Base-by-base conservation (phyloP, 208 protist genomes). In the Leishmania major region DNA sequence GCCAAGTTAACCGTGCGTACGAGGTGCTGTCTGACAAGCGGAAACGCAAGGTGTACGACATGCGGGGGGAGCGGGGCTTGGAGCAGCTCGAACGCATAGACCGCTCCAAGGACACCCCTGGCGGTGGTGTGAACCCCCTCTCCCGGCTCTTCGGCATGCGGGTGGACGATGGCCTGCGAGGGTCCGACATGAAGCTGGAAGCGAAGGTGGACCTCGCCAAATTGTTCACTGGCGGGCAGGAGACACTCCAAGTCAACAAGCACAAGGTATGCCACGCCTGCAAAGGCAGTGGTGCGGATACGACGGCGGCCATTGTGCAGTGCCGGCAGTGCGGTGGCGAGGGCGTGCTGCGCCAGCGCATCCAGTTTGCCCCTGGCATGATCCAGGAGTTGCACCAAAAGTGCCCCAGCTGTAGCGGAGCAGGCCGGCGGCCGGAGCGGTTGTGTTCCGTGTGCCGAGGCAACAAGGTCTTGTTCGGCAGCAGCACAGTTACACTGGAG, bases 31-130 rank as follows among this genome's bases (percentile, higher is more conserved):
- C 88, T 0, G 93, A 98, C 84, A 93, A 92, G 81, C 89, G 90
- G 62, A 97, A 97, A 81, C 90, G 96, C 0, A 95, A 96, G 80
- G 97, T 98, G 85, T 99, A 97, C 82, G 97, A 99, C 83, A 94
- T 97, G 87, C 92, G 91, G 28, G 97, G 97, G 25, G 92, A 96
- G 78, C 92, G 93, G 55, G 96, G 96, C 31, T 66, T 98, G 70
- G 82, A 89, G 85, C 89, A 93, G 88, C 88, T 98, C 37, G 88
- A 95, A 87, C 62, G 90, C 67, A 57, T 90, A 75, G 78, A 85
- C 49, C 81, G 85, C 78, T 62, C 72, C 25, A 76, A 80, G 62
- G 73, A 25, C 8, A 71, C 73, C 31, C 76, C 76, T 31, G 87
- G 83, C 19, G 79, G 84, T 22, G 78, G 77, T 49, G 80, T 90